Evolutionary conservation across 441 rosid species (phyloP).

Genomic region (Hura crepitans): DNA sequence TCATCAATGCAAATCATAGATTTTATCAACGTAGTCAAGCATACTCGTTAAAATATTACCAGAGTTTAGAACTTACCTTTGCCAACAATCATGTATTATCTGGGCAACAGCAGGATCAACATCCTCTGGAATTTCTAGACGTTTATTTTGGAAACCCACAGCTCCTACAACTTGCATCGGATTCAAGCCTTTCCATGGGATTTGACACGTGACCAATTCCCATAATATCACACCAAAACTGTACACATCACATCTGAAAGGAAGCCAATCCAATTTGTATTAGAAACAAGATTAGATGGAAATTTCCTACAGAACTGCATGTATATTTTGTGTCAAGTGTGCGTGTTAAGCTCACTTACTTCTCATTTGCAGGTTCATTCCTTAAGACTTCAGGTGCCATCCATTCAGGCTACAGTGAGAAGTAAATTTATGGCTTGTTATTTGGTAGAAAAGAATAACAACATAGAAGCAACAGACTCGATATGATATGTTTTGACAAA

Average conservation of each 20-base stretch:
- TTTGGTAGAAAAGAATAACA: conserved; percentile 14
- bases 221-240: conserved; percentile 98
- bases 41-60: neutral
- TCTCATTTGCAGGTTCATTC: conserved; percentile 96
- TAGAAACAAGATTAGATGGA: conserved; percentile 20
- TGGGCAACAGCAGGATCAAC: conserved; percentile 67
- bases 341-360: conserved; percentile 48
- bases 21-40: neutral
- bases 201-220: conserved; percentile 70
- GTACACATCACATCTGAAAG: conserved; percentile 89
- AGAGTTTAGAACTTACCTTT: conserved; percentile 48
- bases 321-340: neutral
- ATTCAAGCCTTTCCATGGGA: conserved; percentile 96
- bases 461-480: neutral
- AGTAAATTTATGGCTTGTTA: conserved; percentile 19
- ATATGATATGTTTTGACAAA: neutral
- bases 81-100: conserved; percentile 87
- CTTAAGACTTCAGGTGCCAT: conserved; percentile 99
- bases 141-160: conserved; percentile 92
- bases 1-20: neutral
- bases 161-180: conserved; percentile 99
- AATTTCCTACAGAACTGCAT: conserved; percentile 1
- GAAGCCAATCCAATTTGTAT: conserved; percentile 20
- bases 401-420: conserved; percentile 89
- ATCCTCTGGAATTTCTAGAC: conserved; percentile 74